phyloP scores from a whole-genome alignment of 805 yeast species.

The Myxozyma nipponensis region DNA sequence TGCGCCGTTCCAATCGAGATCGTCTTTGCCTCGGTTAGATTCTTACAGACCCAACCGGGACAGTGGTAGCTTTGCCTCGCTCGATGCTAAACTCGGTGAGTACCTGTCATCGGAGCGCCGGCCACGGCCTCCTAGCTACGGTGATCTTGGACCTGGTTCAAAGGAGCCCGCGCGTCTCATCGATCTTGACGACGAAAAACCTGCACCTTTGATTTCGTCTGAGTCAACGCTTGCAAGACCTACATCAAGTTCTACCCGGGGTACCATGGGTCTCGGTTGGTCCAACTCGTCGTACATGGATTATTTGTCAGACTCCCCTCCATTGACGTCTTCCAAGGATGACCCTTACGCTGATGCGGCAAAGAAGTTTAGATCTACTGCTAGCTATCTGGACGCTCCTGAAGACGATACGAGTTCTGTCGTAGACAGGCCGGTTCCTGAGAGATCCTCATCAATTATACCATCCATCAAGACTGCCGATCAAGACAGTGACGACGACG shows the following conservation, averaged over 20 bases:
- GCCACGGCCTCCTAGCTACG: not conserved
- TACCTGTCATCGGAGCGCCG: conserved; percentile 3
- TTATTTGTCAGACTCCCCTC: not conserved
- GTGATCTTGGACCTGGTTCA: not conserved
- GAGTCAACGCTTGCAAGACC: not conserved
- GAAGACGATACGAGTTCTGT: not conserved
- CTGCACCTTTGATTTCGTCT: conserved; percentile 2
- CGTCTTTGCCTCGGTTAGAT: conserved; percentile 19
- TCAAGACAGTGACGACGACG: conserved; percentile 10
- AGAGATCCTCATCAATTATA: not conserved
- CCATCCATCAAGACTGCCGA: not conserved
- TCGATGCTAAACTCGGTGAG: conserved; percentile 22
- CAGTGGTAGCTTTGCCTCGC: conserved; percentile 4
- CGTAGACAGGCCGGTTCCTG: not conserved
- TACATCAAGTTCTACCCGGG: not conserved
- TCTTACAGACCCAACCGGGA: conserved; percentile 14
- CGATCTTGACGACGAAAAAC: conserved; percentile 16
- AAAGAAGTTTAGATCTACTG: conserved; percentile 3
- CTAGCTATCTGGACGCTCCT: conserved; percentile 11
- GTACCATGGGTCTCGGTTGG: conserved; percentile 1
- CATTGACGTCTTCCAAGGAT: not conserved
- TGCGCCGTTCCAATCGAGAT: conserved; percentile 9
- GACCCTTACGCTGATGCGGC: not conserved
- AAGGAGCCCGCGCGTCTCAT: conserved; percentile 12
- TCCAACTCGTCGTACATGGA: not conserved